Evolutionary conservation across 352 stramenopile species (phyloP).

Genomic region (Thalassiosira hispida): DNA sequence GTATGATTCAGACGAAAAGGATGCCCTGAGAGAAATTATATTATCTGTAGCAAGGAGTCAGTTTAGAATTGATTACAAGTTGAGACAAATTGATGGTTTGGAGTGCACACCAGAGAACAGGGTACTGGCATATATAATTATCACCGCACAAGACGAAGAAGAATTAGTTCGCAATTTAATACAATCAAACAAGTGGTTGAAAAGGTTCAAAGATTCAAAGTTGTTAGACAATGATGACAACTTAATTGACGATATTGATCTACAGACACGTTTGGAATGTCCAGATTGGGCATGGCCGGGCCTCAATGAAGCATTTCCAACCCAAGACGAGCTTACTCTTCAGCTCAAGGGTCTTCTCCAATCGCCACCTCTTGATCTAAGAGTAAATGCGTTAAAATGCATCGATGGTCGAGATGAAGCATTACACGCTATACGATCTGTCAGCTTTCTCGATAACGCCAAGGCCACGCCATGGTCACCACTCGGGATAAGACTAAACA

Average conservation of each 20-base stretch:
- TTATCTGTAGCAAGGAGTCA: conserved; percentile 8
- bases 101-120: conserved; percentile 16
- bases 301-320: conserved; percentile 12
- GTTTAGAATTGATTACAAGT: conserved; percentile 13
- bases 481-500: conserved; percentile 20
- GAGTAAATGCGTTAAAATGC: conserved; percentile 29
- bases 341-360: conserved; percentile 1
- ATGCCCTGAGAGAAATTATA: conserved; percentile 3
- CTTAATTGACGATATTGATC: neutral
- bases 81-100: neutral
- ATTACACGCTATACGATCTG: neutral
- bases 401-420: conserved; percentile 2
- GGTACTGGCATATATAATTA: neutral
- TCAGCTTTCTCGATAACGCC: conserved; percentile 11
- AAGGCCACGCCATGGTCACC: conserved; percentile 23
- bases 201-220: neutral
- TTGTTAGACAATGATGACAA: neutral
- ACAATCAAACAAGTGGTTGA: neutral
- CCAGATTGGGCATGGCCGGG: conserved; percentile 18
- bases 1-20: neutral
- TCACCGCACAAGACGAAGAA: neutral
- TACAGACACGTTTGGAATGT: conserved; percentile 20
- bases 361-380: conserved; percentile 1
- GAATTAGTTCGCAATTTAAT: neutral
- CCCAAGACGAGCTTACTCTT: conserved; percentile 7